A percentile compares a stretch with the other conserved stretches of the same genome.
phyloP scores from a whole-genome alignment of 495 filamentous ascomycete genomes.

The Annulohypoxylon moriforme region DNA sequence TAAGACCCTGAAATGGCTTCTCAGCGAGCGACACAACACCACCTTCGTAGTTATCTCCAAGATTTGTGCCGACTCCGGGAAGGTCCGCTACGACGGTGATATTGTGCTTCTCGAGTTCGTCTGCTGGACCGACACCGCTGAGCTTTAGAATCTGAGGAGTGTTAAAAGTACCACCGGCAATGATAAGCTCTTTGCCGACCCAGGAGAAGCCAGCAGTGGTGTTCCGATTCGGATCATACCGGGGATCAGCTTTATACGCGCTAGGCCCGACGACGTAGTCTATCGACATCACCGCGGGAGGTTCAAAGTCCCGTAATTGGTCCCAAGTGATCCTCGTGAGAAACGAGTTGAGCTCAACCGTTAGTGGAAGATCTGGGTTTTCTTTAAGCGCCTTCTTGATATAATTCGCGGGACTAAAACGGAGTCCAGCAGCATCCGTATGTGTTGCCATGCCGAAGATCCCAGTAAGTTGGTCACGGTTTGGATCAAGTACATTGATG shows the following conservation, averaged over 20 bases:
- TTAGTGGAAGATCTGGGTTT: conserved; percentile 50
- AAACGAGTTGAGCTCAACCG: conserved; percentile 50
- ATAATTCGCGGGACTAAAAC: conserved; percentile 52
- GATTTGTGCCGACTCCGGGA: conserved; percentile 66
- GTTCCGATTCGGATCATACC: conserved; percentile 39
- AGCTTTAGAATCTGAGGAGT: conserved; percentile 67
- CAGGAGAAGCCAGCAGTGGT: conserved; percentile 39
- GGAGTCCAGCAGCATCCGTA: conserved; percentile 45
- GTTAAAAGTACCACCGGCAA: conserved; percentile 67
- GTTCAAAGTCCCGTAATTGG: conserved; percentile 33
- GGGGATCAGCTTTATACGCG: conserved; percentile 57
- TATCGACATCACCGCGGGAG: conserved; percentile 52
- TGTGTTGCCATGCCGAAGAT: conserved; percentile 53
- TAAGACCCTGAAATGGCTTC: conserved; percentile 24
- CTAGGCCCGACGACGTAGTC: conserved; percentile 52
- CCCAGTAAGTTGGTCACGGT: conserved; percentile 46
- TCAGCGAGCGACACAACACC: conserved; percentile 44
- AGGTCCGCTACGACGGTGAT: conserved; percentile 61
- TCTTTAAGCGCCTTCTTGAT: conserved; percentile 49
- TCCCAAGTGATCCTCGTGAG: conserved; percentile 54
- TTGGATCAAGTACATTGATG: conserved; percentile 46
- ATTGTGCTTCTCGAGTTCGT: conserved; percentile 58
- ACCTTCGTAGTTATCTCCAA: conserved; percentile 65
- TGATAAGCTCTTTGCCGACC: conserved; percentile 60
- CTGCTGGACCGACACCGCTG: conserved; percentile 64